phyloP scores from a whole-genome alignment of 257 asterid genomes.

The Solanum medicagineum region DNA sequence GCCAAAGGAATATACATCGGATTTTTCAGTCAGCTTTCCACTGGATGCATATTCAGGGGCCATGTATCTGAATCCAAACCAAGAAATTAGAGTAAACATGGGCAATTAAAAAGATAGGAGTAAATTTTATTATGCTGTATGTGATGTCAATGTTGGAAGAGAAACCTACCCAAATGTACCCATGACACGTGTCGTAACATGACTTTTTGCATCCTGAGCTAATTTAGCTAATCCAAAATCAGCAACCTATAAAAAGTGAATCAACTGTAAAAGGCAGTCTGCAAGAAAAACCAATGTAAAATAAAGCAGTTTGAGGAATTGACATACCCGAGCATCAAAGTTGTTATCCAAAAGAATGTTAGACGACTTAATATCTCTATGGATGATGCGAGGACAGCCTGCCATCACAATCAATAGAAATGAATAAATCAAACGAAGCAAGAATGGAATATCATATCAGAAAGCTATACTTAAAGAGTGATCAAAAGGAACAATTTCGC shows the following conservation, averaged over 20 bases:
- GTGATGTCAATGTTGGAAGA: not conserved
- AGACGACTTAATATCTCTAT: conserved; percentile 90
- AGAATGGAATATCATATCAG: not conserved
- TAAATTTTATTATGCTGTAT: not conserved
- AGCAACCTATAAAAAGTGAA: conserved; percentile 48
- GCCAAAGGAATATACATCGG: conserved; percentile 81
- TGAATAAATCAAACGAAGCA: not conserved
- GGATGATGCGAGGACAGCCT: conserved; percentile 91
- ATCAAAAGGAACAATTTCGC: not conserved
- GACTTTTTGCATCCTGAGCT: conserved; percentile 70
- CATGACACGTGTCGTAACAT: conserved; percentile 77
- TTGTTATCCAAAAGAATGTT: conserved; percentile 73
- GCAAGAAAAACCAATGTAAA: not conserved
- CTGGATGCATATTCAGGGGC: conserved; percentile 97
- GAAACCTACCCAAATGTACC: conserved; percentile 84
- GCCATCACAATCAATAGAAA: not conserved
- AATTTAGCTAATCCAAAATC: conserved; percentile 94
- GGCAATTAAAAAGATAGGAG: not conserved
- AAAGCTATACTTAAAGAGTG: not conserved
- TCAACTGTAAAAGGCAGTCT: not conserved
- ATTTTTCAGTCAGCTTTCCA: conserved; percentile 85
- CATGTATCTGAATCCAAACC: conserved; percentile 54
- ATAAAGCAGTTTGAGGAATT: not conserved
- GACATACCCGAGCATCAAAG: conserved; percentile 80
- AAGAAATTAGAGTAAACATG: not conserved